A percentile compares a stretch with the other conserved stretches of the same genome.
phyloP scores from a whole-genome alignment of 495 filamentous ascomycete genomes.

The Penicillium coprophilum region DNA sequence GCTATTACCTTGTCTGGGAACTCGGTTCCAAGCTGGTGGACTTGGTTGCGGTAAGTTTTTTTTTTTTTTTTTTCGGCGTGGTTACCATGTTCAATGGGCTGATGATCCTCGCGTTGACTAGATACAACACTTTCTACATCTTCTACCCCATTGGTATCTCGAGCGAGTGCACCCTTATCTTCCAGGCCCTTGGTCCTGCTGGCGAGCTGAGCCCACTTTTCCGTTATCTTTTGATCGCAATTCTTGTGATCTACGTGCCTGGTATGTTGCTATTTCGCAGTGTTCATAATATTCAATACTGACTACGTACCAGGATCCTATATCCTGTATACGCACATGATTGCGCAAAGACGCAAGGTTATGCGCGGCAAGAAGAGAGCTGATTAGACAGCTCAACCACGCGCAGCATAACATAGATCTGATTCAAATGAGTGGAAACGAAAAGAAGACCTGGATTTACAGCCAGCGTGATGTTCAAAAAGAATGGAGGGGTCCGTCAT shows the following conservation, averaged over 20 bases:
- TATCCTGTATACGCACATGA: constrained; percentile 91
- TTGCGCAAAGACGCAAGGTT: constrained; percentile 78
- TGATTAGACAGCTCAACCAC: constrained; percentile 19
- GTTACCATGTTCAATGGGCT: not conserved
- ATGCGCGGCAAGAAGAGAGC: constrained; percentile 42
- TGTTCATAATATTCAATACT: constrained; percentile 15
- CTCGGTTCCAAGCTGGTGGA: constrained; percentile 59
- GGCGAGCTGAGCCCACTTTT: constrained; percentile 47
- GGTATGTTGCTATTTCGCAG: constrained; percentile 51
- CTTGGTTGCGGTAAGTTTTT: constrained; percentile 65
- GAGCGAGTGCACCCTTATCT: constrained; percentile 80
- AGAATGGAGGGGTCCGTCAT: not conserved
- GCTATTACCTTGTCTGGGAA: constrained; percentile 63
- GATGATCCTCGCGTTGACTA: constrained; percentile 18
- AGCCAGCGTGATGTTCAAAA: not conserved
- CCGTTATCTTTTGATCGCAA: constrained; percentile 57
- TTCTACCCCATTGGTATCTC: constrained; percentile 89
- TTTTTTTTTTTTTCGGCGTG: not conserved
- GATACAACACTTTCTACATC: constrained; percentile 88
- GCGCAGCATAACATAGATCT: not conserved
- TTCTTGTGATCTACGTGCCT: constrained; percentile 76
- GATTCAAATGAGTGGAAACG: not conserved
- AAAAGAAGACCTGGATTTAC: not conserved
- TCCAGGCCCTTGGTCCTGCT: constrained; percentile 61
- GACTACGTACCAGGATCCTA: constrained; percentile 63